phyloP scores from a whole-genome alignment of 306 rosid genomes.

The Vicia sativa region DNA sequence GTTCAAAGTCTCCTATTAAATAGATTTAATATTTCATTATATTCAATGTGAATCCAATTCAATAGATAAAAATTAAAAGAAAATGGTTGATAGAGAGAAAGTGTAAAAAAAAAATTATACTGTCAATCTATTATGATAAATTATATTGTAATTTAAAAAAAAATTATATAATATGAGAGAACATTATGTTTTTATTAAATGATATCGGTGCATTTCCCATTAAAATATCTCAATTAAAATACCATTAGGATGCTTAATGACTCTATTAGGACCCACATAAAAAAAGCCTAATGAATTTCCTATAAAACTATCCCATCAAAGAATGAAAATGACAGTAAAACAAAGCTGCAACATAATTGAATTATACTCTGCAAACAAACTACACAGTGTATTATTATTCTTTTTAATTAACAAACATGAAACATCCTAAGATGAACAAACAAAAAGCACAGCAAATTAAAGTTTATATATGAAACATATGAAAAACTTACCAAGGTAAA shows the following conservation, averaged over 20 bases:
- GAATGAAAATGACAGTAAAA: background rate
- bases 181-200: no score
- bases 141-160: no score
- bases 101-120: no score
- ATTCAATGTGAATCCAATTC: no score
- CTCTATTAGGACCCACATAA: slow-evolving; percentile 12
- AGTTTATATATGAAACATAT: background rate
- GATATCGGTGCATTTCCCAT: no score
- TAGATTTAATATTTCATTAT: no score
- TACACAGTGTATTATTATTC: slow-evolving; percentile 23
- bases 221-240: no score
- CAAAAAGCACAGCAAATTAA: slow-evolving; percentile 20
- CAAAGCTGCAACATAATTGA: slow-evolving; percentile 9
- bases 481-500: slow-evolving; percentile 72
- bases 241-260: background rate
- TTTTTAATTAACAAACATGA: slow-evolving; percentile 23
- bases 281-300: slow-evolving; percentile 4
- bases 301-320: slow-evolving; percentile 20
- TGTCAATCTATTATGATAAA: no score
- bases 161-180: no score
- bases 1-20: no score
- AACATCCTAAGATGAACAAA: slow-evolving; percentile 15
- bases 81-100: no score
- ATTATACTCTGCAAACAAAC: slow-evolving; percentile 9
- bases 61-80: no score